phyloP scores from a whole-genome alignment of 2,329 filamentous ascomycete species.

The Fusarium kyushuense region DNA sequence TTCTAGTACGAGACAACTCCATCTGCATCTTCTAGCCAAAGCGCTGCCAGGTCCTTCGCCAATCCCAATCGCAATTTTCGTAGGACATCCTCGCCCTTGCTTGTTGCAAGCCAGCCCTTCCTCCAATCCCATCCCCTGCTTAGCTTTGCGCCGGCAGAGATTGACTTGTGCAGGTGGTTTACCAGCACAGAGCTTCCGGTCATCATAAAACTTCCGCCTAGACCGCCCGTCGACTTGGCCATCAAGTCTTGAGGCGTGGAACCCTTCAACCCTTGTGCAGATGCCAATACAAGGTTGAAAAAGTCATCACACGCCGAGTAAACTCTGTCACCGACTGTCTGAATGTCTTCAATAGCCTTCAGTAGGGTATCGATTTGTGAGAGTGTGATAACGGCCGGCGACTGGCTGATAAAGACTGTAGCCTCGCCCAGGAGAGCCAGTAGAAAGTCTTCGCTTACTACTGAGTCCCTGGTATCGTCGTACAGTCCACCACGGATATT shows the following conservation, averaged over 20 bases:
- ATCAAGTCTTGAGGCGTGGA: slow-evolving; percentile 75
- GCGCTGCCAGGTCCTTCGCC: slow-evolving; percentile 77
- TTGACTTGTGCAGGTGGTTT: slow-evolving; percentile 70
- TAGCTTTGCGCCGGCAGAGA: slow-evolving; percentile 64
- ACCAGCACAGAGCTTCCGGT: slow-evolving; percentile 80
- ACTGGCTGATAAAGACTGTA: slow-evolving; percentile 77
- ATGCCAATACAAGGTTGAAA: slow-evolving; percentile 79
- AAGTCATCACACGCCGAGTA: slow-evolving; percentile 82
- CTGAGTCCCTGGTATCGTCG: slow-evolving; percentile 81
- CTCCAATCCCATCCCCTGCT: slow-evolving; percentile 83
- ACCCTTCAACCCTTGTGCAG: slow-evolving; percentile 71
- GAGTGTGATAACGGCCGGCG: slow-evolving; percentile 68
- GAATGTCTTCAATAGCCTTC: slow-evolving; percentile 81
- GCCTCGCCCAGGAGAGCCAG: slow-evolving; percentile 86
- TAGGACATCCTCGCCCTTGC: slow-evolving; percentile 77
- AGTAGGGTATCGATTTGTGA: slow-evolving; percentile 81
- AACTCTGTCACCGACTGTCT: slow-evolving; percentile 79
- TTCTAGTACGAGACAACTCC: slow-evolving; percentile 59
- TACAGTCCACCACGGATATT: slow-evolving; percentile 92
- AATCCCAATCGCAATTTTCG: slow-evolving; percentile 77
- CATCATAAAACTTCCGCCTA: slow-evolving; percentile 74
- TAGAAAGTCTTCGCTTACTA: slow-evolving; percentile 89
- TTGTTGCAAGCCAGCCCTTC: slow-evolving; percentile 76
- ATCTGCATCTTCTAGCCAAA: slow-evolving; percentile 77
- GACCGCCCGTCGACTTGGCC: slow-evolving; percentile 66